These are phyloP conservation scores for Periconia digitata DNA, from an alignment of 2,329 filamentous ascomycete species.

Conservation along the genomic window DNA sequence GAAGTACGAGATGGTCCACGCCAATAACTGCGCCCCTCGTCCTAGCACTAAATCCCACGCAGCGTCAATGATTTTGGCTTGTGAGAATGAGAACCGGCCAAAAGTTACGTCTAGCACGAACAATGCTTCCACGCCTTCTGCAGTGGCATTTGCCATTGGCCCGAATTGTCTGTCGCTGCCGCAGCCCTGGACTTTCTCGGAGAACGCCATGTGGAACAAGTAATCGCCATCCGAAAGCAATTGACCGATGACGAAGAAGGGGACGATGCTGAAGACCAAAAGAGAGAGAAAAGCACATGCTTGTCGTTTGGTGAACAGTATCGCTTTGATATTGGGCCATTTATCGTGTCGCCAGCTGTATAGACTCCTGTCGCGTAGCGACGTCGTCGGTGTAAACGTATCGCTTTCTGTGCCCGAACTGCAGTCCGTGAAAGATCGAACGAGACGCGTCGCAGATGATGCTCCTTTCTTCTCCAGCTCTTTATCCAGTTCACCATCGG, in stretches of 20 bases:
- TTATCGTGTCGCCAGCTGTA: neutral
- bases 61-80: slow-evolving; percentile 40
- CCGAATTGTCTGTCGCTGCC: neutral
- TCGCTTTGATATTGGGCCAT: slow-evolving; percentile 1
- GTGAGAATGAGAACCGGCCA: slow-evolving; percentile 29
- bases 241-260: neutral
- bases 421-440: neutral
- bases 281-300: neutral
- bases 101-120: slow-evolving; percentile 31
- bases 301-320: slow-evolving; percentile 1
- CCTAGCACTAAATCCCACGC: slow-evolving; percentile 39
- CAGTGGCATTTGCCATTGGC: slow-evolving; percentile 11
- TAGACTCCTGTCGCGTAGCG: neutral
- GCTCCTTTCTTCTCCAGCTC: neutral
- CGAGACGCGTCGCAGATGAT: neutral
- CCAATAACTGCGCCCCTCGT: slow-evolving; percentile 33
- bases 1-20: slow-evolving; percentile 30
- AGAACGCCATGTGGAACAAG: slow-evolving; percentile 3
- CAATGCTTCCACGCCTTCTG: slow-evolving; percentile 25
- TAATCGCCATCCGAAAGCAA: neutral
- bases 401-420: neutral
- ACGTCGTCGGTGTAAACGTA: neutral
- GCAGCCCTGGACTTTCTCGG: slow-evolving; percentile 3
- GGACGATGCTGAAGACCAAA: slow-evolving; percentile 1
- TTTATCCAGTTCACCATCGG: neutral